Evolutionary conservation across 2,329 filamentous ascomycete genomes (phyloP).

Genomic region (Calonectria pseudoreteaudii): DNA sequence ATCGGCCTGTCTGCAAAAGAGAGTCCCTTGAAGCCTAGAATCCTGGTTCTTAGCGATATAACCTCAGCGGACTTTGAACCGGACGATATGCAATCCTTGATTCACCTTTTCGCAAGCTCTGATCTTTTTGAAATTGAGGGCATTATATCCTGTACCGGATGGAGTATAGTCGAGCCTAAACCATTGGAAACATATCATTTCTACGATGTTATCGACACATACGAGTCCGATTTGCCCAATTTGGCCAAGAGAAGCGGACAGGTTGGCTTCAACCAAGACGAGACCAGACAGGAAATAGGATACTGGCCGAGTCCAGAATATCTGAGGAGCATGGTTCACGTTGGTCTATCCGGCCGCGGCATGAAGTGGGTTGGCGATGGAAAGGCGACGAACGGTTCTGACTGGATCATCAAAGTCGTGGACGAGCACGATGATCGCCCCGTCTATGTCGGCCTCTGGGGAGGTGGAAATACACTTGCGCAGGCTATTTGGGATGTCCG

Average conservation of each 20-base stretch:
- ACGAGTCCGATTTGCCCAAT: not conserved
- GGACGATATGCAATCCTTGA: not conserved
- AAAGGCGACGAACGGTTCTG: not conserved
- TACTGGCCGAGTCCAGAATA: not conserved
- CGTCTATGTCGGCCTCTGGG: not conserved
- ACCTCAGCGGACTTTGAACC: not conserved
- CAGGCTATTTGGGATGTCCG: not conserved
- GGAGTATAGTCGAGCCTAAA: not conserved
- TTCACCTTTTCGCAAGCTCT: not conserved
- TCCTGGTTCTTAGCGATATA: not conserved
- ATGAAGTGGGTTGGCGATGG: constrained; percentile 1
- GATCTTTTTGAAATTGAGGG: constrained; percentile 3
- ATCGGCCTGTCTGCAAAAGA: not conserved
- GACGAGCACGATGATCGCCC: not conserved
- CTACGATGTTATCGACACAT: not conserved
- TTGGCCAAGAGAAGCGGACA: not conserved
- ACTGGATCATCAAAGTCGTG: not conserved
- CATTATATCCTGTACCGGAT: not conserved
- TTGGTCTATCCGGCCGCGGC: not conserved
- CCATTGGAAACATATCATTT: not conserved
- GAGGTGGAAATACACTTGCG: not conserved
- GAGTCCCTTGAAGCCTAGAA: not conserved
- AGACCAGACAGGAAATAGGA: not conserved
- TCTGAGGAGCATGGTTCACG: not conserved
- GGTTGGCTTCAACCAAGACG: not conserved